phyloP scores from a whole-genome alignment of 345 rosid genomes.

The Dipteronia sinensis region DNA sequence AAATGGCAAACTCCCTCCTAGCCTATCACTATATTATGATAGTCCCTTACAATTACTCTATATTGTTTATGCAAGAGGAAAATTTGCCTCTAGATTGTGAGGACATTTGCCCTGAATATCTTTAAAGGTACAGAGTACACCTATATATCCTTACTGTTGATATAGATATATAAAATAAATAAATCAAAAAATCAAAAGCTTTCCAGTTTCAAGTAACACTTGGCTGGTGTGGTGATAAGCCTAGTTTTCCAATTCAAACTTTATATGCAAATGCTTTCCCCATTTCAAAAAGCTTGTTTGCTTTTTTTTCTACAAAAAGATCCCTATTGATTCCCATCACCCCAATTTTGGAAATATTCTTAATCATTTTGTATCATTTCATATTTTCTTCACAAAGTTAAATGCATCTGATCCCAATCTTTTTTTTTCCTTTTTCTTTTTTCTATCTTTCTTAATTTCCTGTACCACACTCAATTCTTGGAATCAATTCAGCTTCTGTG shows the following conservation, averaged over 20 bases:
- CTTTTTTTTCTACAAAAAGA: conserved; percentile 18
- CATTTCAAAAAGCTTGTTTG: conserved; percentile 4
- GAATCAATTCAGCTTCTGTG: conserved; percentile 34
- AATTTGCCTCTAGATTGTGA: too few relatives aligned
- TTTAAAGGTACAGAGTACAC: too few relatives aligned
- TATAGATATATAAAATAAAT: not conserved
- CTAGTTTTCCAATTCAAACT: not conserved
- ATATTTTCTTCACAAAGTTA: conserved; percentile 25
- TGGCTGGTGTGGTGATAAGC: conserved; percentile 2
- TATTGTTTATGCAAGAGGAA: too few relatives aligned
- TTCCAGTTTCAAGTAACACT: not conserved
- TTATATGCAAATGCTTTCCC: conserved; percentile 19
- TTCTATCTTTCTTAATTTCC: conserved; percentile 8
- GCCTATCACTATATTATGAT: too few relatives aligned
- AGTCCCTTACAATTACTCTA: too few relatives aligned
- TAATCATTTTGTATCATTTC: conserved; percentile 23
- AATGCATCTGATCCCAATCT: conserved; percentile 45
- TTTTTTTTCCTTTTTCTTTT: not conserved
- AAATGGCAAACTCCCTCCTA: too few relatives aligned
- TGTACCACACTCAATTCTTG: conserved; percentile 21
- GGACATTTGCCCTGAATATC: too few relatives aligned
- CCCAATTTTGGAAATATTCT: not conserved
- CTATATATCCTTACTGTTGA: not conserved
- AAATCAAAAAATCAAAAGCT: not conserved
- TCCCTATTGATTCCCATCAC: conserved; percentile 10